Evolutionary conservation across 352 stramenopile species (phyloP), one percentile per base, ranked within the genome.

Genomic region (Globisporangium lucens): DNA sequence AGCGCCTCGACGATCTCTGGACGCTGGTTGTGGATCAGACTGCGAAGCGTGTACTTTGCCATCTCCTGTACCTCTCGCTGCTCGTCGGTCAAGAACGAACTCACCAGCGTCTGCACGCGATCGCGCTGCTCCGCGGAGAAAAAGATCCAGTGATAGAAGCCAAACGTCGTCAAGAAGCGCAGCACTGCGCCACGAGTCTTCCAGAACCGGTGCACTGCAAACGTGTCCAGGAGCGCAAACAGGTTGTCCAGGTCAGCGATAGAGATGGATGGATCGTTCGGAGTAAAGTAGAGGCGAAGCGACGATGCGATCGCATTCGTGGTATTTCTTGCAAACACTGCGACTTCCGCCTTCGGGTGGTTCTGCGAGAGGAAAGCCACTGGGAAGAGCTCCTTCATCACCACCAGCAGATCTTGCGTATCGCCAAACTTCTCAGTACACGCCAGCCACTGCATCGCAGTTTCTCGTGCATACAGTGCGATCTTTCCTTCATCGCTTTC

Each of bases 1-100:
- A 90, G 68, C 10, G 58, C 67, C 4, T 72, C 65, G 33, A 91
- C 81, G 6, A 65, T 61, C 0, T 62, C 67, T 3, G 61, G 51
- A 9, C 80, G 73, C 49, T 91, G 70, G 51, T 85, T 88, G 64
- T 90, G 84, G 1, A 90, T 65, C 33, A 94, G 76, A 51, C 79
- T 79, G 4, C 86, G 82, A 7, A 94, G 65, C 3, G 86, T 78
- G 58, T 85, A 90, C 70, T 92, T 90, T 30, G 86, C 86, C 79
- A 91, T 90, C 13, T 89, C 80, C 61, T 94, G 86, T 24, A 94
- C 83, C 61, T 94, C 86, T 5, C 86, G 83, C 69, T 92, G 81
- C 36, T 88, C 78, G 56, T 94, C 86, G 2, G 74, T 79, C 35
- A 94, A 65, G 41, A 91, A 85, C 6, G 74, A 65, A 29, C 77